Percentiles rank a stretch among this genome's conserved stretches.
Evolutionary conservation across 441 rosid species (phyloP).

Genomic region (Raphanus hybrid): DNA sequence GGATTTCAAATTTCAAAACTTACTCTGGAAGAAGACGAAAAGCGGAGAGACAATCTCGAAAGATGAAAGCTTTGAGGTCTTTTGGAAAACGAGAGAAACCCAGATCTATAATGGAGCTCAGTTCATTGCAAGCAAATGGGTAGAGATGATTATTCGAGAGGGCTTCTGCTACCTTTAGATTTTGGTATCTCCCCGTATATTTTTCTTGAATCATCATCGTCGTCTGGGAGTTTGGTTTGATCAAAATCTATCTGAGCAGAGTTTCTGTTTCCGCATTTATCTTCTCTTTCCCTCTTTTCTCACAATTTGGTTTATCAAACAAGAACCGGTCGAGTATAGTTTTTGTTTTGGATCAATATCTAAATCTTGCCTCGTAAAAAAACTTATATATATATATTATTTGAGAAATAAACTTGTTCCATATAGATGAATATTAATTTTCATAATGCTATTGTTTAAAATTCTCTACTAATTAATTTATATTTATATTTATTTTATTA

Average conservation of each 20-base stretch:
- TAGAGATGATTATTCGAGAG: slow-evolving; percentile 54
- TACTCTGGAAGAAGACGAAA: slow-evolving; percentile 80
- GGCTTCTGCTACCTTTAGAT: slow-evolving; percentile 54
- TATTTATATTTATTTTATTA: too few relatives aligned
- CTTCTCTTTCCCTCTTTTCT: neutral
- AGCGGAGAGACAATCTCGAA: slow-evolving; percentile 70
- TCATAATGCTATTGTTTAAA: too few relatives aligned
- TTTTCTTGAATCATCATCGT: slow-evolving; percentile 22
- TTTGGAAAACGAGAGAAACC: slow-evolving; percentile 66
- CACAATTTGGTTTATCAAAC: neutral
- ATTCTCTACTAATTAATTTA: too few relatives aligned
- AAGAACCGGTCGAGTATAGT: neutral
- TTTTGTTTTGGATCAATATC: too few relatives aligned
- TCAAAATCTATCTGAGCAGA: neutral
- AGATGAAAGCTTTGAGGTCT: slow-evolving; percentile 63
- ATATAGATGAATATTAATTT: too few relatives aligned
- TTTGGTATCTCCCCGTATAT: slow-evolving; percentile 56
- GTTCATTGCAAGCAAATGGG: slow-evolving; percentile 75
- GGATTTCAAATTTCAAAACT: slow-evolving; percentile 10
- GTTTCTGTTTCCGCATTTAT: neutral
- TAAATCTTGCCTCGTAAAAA: too few relatives aligned
- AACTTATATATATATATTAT: too few relatives aligned
- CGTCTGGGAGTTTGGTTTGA: neutral
- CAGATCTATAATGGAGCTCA: slow-evolving; percentile 57
- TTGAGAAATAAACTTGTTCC: too few relatives aligned